Percentiles rank a stretch among this genome's conserved stretches.
Evolutionary conservation across 2,329 filamentous ascomycete species (phyloP).

Genomic region (Pseudopithomyces maydicus): DNA sequence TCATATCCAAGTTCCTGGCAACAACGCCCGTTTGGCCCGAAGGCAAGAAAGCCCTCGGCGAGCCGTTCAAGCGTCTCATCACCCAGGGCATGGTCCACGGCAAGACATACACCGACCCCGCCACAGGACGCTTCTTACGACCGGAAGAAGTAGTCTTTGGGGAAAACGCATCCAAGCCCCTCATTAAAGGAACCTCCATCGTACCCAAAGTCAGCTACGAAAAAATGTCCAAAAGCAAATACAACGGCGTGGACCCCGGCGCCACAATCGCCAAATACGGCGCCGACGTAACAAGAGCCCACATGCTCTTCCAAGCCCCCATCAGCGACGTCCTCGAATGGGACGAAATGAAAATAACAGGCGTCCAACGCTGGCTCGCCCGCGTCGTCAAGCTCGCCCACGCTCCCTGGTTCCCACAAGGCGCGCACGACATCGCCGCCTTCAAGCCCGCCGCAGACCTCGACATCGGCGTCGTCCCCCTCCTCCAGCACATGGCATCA

Average conservation of each 20-base stretch:
- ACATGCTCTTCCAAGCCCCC: slow-evolving; percentile 88
- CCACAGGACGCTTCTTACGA: slow-evolving; percentile 75
- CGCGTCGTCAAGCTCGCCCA: slow-evolving; percentile 64
- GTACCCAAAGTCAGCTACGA: slow-evolving; percentile 71
- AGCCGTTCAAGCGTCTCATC: slow-evolving; percentile 82
- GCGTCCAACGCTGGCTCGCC: slow-evolving; percentile 79
- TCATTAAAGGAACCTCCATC: slow-evolving; percentile 65
- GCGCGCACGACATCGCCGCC: slow-evolving; percentile 27
- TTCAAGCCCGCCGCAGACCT: slow-evolving; percentile 30
- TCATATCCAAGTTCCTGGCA: slow-evolving; percentile 85
- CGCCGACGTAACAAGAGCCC: slow-evolving; percentile 81
- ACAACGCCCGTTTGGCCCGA: slow-evolving; percentile 55
- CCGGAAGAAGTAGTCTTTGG: slow-evolving; percentile 74
- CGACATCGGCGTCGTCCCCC: slow-evolving; percentile 24
- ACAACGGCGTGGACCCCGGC: slow-evolving; percentile 86
- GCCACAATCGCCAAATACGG: slow-evolving; percentile 75
- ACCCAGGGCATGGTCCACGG: slow-evolving; percentile 95
- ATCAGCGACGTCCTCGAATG: slow-evolving; percentile 84
- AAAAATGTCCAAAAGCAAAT: slow-evolving; percentile 95
- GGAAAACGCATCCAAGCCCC: slow-evolving; percentile 58
- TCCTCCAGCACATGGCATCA: slow-evolving; percentile 21
- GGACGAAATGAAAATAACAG: slow-evolving; percentile 82
- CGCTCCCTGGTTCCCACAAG: slow-evolving; percentile 25
- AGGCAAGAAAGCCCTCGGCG: slow-evolving; percentile 52
- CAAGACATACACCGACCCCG: slow-evolving; percentile 77